These are phyloP conservation scores for Parasitella parasitica DNA, from an alignment of 371 early-diverging fungal species.

Conservation along the genomic window DNA sequence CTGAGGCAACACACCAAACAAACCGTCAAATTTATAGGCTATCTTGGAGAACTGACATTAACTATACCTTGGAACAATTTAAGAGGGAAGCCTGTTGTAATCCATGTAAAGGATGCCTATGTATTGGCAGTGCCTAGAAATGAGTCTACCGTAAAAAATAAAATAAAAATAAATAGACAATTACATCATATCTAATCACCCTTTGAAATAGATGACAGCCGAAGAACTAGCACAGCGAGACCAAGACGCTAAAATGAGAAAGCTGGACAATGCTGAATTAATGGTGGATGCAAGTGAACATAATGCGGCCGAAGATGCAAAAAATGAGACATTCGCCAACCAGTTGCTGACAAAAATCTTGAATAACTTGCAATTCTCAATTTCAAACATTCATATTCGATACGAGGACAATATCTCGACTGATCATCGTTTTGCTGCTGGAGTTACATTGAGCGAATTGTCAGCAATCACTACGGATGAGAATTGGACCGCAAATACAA, in stretches of 20 bases:
- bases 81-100: slow-evolving; percentile 89
- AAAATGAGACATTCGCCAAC: slow-evolving; percentile 76
- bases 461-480: slow-evolving; percentile 93
- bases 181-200: background rate
- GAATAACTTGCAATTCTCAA: slow-evolving; percentile 94
- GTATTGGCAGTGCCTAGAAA: slow-evolving; percentile 84
- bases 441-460: slow-evolving; percentile 87
- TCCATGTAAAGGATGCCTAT: slow-evolving; percentile 87
- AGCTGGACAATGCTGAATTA: slow-evolving; percentile 81
- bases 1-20: background rate
- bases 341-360: slow-evolving; percentile 91
- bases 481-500: slow-evolving; percentile 83
- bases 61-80: slow-evolving; percentile 97
- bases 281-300: slow-evolving; percentile 25
- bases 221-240: slow-evolving; percentile 80
- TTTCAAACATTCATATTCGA: slow-evolving; percentile 93
- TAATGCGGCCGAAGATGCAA: slow-evolving; percentile 54
- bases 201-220: slow-evolving; percentile 61
- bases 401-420: slow-evolving; percentile 88
- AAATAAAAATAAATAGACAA: background rate
- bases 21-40: slow-evolving; percentile 54
- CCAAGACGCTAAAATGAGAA: slow-evolving; percentile 81
- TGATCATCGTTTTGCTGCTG: slow-evolving; percentile 83
- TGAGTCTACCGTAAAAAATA: slow-evolving; percentile 61
- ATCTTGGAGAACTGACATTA: slow-evolving; percentile 88